Conservation (phyloP, 2,329 filamentous ascomycete genomes). For the Lecanoromycetidae sp. region DNA sequence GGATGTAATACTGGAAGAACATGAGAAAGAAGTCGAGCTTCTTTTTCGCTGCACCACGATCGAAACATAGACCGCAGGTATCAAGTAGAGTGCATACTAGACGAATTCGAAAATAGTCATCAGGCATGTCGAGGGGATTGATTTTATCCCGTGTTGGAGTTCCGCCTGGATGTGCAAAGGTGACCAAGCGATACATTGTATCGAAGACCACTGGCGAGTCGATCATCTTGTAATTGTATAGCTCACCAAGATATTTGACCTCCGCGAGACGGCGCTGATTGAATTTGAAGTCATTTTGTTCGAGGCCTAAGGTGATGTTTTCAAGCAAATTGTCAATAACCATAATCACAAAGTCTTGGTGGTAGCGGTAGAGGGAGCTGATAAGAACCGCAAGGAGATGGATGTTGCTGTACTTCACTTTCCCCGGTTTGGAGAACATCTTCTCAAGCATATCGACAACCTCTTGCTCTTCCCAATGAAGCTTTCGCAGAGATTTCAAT, state of each 20-base stretch:
- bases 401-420: conserved; percentile 95
- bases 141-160: conserved; percentile 66
- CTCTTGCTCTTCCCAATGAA: conserved; percentile 91
- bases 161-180: conserved; percentile 75
- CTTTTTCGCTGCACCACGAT: conserved; percentile 83
- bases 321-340: conserved; percentile 88
- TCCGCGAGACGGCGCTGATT: conserved; percentile 91
- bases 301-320: conserved; percentile 72
- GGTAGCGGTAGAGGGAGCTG: conserved; percentile 79
- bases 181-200: conserved; percentile 84
- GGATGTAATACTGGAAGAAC: conserved; percentile 95
- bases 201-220: conserved; percentile 95
- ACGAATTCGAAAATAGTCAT: conserved; percentile 93
- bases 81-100: conserved; percentile 81
- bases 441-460: conserved; percentile 71
- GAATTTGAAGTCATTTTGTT: conserved; percentile 94
- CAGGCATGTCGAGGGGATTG: conserved; percentile 71
- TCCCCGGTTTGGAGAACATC: conserved; percentile 89
- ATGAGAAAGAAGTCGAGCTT: conserved; percentile 96
- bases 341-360: conserved; percentile 79
- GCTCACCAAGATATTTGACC: conserved; percentile 88
- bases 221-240: conserved; percentile 96
- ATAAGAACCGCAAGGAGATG: conserved; percentile 84
- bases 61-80: conserved; percentile 93
- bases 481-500: conserved; percentile 81